Evolutionary conservation across 805 yeast species (phyloP), one percentile per base, ranked within the genome.

Genomic region (Wickerhamomyces canadensis): DNA sequence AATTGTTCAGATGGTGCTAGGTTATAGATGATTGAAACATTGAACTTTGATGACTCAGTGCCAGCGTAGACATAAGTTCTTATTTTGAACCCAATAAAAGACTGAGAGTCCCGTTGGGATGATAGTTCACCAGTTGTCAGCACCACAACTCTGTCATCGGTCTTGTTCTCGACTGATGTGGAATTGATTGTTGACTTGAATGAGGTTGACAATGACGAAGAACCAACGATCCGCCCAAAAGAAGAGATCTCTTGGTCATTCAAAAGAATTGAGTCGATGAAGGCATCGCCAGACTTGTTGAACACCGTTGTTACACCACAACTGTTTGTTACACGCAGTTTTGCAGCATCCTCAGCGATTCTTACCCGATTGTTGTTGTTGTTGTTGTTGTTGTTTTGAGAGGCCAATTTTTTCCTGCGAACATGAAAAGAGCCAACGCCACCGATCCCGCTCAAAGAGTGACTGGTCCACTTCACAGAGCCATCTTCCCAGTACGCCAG

Each of bases 41-140:
- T 37, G 15, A 26, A 34, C 19, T 41, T 37, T 12, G 27, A 9
- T 24, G 18, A 4, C 13, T 41, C 37, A 14, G 31, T 24, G 8
- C 34, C 14, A 16, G 31, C 10, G 18, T 21, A 29, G 4, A 41
- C 13, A 22, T 41, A 41, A 6, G 38, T 17, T 37, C 44, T 37
- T 4, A 37, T 8, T 18, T 37, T 31, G 27, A 41, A 41, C 12
- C 26, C 24, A 14, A 37, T 37, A 6, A 17, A 30, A 19, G 33
- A 30, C 8, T 12, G 5, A 19, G 19, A n/a, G 24, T n/a, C n/a
- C 7, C 19, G 11, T 6, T 4, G 4, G 9, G 31, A 27, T 7
- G 21, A 5, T 10, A 27, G 13, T 9, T 19, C 5, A 17, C 31
- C 31, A 9, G 21, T 27, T 6, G 31, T 17, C 5, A 27, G 16